These are phyloP conservation scores for Millerozyma acaciae DNA, from an alignment of 805 yeast genomes.

Conservation along the genomic window DNA sequence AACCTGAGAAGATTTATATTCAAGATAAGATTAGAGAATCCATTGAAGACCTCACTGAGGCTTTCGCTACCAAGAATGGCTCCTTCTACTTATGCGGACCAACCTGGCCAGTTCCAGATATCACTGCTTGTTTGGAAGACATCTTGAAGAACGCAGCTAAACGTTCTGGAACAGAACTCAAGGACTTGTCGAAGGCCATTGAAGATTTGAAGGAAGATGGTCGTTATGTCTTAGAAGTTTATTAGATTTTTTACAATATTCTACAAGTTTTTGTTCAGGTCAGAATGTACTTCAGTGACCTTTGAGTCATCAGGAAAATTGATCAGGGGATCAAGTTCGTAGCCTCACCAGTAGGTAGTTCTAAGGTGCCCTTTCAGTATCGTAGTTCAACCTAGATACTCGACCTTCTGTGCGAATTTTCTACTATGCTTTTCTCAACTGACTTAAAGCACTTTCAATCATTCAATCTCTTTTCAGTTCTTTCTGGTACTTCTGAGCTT, in stretches of 20 bases:
- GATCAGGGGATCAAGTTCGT: too few species aligned
- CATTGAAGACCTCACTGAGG: constrained; percentile 67
- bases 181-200: constrained; percentile 74
- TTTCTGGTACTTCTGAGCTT: too few species aligned
- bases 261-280: too few species aligned
- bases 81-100: constrained; percentile 97
- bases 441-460: too few species aligned
- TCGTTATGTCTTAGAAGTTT: constrained; percentile 89
- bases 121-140: constrained; percentile 83
- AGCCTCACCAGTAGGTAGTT: too few species aligned
- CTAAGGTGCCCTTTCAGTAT: too few species aligned
- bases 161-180: constrained; percentile 52
- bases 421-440: too few species aligned
- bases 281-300: too few species aligned
- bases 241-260: constrained; percentile 40
- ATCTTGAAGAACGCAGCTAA: constrained; percentile 71
- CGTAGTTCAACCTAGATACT: too few species aligned
- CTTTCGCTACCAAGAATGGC: constrained; percentile 75
- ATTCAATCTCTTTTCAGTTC: too few species aligned
- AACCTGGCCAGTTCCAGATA: constrained; percentile 98
- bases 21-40: constrained; percentile 88
- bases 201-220: constrained; percentile 93
- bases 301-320: too few species aligned
- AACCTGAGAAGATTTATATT: constrained; percentile 88
- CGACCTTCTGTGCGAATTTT: too few species aligned